A percentile compares a stretch with the other conserved stretches of the same genome.
Evolutionary conservation across 352 stramenopile species (phyloP).

Genomic region (Pythium insidiosum): DNA sequence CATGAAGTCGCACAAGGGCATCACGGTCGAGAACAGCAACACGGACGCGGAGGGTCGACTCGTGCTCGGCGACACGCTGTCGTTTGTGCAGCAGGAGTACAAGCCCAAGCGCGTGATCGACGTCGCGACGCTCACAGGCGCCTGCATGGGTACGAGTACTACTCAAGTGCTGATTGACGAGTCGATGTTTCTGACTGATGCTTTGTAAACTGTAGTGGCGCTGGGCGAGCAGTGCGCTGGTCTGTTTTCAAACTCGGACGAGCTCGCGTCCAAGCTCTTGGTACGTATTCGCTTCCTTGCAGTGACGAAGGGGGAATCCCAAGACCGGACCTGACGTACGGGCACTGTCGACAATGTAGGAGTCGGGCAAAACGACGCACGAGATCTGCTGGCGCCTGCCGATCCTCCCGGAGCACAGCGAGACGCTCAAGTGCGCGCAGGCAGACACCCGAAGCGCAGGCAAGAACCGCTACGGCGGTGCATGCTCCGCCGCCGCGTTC

Average conservation of each 20-base stretch:
- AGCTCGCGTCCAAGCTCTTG: constrained; percentile 59
- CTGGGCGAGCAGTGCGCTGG: constrained; percentile 86
- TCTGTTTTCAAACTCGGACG: constrained; percentile 90
- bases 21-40: constrained; percentile 90
- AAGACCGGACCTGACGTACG: background rate
- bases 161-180: background rate
- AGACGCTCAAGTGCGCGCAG: constrained; percentile 71
- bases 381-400: constrained; percentile 88
- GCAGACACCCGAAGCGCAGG: constrained; percentile 77
- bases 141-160: constrained; percentile 56
- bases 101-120: constrained; percentile 91
- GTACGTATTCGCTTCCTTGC: too few relatives aligned
- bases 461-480: constrained; percentile 71
- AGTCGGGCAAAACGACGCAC: constrained; percentile 46
- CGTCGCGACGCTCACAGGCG: constrained; percentile 90
- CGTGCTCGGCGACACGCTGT: constrained; percentile 86
- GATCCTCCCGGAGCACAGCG: constrained; percentile 79
- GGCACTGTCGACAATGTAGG: constrained; percentile 9
- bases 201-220: constrained; percentile 34
- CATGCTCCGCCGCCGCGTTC: constrained; percentile 82
- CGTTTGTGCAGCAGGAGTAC: constrained; percentile 85
- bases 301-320: too few relatives aligned
- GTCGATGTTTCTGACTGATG: too few relatives aligned
- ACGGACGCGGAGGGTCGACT: constrained; percentile 90
- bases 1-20: constrained; percentile 85